Conservation (phyloP, 495 filamentous ascomycete genomes). For the Tetracladium setigerum region DNA sequence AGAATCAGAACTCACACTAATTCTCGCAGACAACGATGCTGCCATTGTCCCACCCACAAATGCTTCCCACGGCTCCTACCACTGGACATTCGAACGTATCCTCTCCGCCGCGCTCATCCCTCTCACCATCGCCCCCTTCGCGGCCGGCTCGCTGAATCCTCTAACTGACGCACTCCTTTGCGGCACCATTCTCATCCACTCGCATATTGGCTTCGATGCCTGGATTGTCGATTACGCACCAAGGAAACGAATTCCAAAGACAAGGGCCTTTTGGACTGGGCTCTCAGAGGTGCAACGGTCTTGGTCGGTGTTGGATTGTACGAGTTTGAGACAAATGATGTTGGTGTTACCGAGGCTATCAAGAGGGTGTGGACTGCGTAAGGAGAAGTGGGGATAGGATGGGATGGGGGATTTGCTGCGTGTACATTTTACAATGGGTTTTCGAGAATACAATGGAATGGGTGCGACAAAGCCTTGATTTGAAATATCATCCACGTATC, state of each 20-base stretch:
- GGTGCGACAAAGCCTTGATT: too few relatives aligned
- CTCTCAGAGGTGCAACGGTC: constrained; percentile 67
- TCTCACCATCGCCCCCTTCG: constrained; percentile 84
- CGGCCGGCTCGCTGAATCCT: constrained; percentile 83
- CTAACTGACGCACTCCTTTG: constrained; percentile 79
- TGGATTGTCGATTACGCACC: constrained; percentile 91
- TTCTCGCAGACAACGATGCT: constrained; percentile 71
- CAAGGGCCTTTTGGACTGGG: constrained; percentile 62
- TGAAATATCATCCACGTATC: too few relatives aligned
- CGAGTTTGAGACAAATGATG: constrained; percentile 99
- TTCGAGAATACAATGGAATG: too few relatives aligned
- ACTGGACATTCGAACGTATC: constrained; percentile 93
- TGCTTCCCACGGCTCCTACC: constrained; percentile 84
- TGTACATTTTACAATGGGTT: too few relatives aligned
- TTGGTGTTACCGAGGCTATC: constrained; percentile 83
- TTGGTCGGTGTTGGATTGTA: constrained; percentile 84
- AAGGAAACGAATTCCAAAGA: constrained; percentile 55
- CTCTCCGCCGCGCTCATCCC: constrained; percentile 74
- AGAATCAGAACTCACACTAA: constrained; percentile 18
- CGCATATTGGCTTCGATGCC: constrained; percentile 88
- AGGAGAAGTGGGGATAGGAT: too few relatives aligned
- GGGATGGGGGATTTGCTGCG: too few relatives aligned
- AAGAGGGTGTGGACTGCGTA: constrained; percentile 79
- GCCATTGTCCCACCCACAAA: constrained; percentile 62
- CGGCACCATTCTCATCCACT: constrained; percentile 79